Base-by-base conservation (phyloP, 306 rosid species). In the Rosa rugosa region DNA sequence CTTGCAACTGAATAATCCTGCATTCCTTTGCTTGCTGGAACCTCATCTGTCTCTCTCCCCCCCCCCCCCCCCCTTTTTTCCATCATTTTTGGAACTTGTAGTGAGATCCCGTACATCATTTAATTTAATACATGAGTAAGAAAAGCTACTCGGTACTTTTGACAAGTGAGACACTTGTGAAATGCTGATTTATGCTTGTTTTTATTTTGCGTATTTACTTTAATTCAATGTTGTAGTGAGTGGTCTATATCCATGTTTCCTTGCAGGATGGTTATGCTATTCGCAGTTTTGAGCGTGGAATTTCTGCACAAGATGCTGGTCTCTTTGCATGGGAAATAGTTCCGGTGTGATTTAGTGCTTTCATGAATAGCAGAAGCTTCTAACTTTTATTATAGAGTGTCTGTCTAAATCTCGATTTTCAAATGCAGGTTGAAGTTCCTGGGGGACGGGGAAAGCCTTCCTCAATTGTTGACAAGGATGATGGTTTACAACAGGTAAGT, bases 291-390 rank as follows among this genome's bases (percentile, higher is more conserved):
- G 85, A 84, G 85, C 89, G 93, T 83, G 99, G 95, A 84, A 85
- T 84, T 84, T 79, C 92, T 79, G 99, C 97, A 31, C 89, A 91
- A 84, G 89, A 86, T 51, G 82, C 82, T 72, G 95, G 97, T 77
- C 86, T 69, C 56, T 89, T 92, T 77, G 75, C 90, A 13, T 94
- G 99, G 99, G 99, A 94, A 90, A 91, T 91, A 68, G 88, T 80
- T 87, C 97, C 97, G 75, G 97, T 94, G 63, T 59, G 89, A 78
- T 81, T 90, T 76, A 36, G 47, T 80, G 85, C 76, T 66, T 49
- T 11, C 40, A 77, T 75, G 44, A 63, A 11, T 53, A 40, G 79
- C 36, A 34, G 51, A 53, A 44, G 74, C 69, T 44, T 54, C 45
- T 45, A 65, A 60, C 27, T 49, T 68, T 59, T 75, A 34, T 73